These are phyloP conservation scores for Phylloporus sp. DNA, from an alignment of 768 basidiomycete genomes.

Conservation along the genomic window DNA sequence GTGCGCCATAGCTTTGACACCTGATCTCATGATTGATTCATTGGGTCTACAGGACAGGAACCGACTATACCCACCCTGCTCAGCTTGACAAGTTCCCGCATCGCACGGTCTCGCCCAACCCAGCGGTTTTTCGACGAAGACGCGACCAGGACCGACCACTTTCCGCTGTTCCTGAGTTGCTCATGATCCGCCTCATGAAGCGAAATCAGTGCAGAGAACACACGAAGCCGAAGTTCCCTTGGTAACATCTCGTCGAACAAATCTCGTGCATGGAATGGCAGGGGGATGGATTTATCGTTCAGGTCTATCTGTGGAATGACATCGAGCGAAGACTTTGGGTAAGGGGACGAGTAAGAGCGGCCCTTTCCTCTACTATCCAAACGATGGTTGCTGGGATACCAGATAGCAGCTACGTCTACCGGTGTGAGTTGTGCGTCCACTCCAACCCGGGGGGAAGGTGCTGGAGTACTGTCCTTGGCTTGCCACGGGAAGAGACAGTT, in stretches of 20 bases:
- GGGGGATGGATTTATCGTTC: conserved; percentile 48
- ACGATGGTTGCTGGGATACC: conserved; percentile 15
- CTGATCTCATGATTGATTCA: conserved; percentile 36
- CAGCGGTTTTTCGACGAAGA: conserved; percentile 59
- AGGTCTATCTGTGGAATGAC: conserved; percentile 43
- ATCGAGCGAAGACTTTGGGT: conserved; percentile 58
- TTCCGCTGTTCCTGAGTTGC: conserved; percentile 37
- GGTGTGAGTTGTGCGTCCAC: conserved; percentile 13
- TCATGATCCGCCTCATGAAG: conserved; percentile 58
- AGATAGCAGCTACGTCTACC: conserved; percentile 7
- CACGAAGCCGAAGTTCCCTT: conserved; percentile 59
- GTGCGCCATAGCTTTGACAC: conserved; percentile 73
- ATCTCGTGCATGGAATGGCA: conserved; percentile 41
- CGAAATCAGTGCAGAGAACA: conserved; percentile 52
- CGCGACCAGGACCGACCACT: conserved; percentile 61
- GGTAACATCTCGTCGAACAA: conserved; percentile 71
- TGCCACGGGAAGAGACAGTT: conserved; percentile 43
- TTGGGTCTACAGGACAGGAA: conserved; percentile 7
- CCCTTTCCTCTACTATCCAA: conserved; percentile 41
- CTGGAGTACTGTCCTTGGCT: conserved; percentile 25
- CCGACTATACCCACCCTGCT: conserved; percentile 57
- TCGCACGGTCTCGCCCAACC: conserved; percentile 69
- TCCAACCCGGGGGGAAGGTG: conserved; percentile 9
- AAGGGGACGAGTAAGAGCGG: conserved; percentile 61
- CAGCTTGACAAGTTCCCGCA: conserved; percentile 73